Evolutionary conservation across 495 filamentous ascomycete species (phyloP).

Genomic region (Penicillium cinerascens): DNA sequence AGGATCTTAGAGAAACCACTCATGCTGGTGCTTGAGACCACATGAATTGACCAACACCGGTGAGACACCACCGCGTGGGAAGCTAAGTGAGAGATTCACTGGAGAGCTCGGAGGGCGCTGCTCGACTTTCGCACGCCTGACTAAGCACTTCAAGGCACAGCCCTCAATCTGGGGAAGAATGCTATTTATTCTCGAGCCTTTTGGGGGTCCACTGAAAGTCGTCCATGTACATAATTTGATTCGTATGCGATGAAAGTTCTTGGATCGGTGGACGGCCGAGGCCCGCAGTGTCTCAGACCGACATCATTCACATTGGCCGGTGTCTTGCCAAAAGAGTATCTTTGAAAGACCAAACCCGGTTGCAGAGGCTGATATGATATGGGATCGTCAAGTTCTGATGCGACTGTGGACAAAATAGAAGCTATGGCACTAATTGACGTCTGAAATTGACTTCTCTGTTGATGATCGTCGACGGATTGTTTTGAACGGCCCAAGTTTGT

Average conservation of each 20-base stretch:
- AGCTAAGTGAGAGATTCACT: not conserved
- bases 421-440: not conserved
- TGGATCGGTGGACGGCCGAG: not conserved
- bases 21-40: constrained; percentile 31
- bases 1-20: constrained; percentile 34
- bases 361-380: not conserved
- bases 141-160: constrained; percentile 18
- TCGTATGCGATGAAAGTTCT: not conserved
- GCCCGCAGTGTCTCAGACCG: not conserved
- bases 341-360: not conserved
- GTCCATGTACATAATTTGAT: not conserved
- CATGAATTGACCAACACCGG: constrained; percentile 31
- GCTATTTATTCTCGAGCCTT: not conserved
- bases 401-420: not conserved
- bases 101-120: not conserved
- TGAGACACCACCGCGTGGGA: constrained; percentile 7
- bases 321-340: not conserved
- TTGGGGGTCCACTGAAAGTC: not conserved
- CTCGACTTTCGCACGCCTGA: constrained; percentile 9
- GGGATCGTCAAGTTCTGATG: not conserved
- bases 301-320: not conserved
- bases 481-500: not conserved
- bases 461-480: not conserved
- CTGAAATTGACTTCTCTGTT: not conserved
- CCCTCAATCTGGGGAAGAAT: constrained; percentile 2